phyloP scores from a whole-genome alignment of 1,284 basidiomycete genomes.

The Dichomitus squalens region DNA sequence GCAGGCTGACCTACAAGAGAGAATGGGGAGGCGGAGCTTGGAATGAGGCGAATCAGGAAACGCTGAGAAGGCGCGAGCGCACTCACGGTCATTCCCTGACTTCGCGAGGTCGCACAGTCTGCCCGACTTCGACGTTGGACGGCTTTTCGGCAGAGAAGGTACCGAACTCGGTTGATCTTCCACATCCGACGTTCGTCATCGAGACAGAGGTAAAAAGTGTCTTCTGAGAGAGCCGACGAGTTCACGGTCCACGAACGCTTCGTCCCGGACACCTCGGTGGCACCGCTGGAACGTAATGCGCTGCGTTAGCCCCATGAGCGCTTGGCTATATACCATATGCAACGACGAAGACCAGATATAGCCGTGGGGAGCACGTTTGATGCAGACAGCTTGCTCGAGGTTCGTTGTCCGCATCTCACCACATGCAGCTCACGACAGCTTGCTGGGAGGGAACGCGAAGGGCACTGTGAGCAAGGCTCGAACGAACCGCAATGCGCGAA shows the following conservation, averaged over 20 bases:
- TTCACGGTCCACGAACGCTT: not conserved
- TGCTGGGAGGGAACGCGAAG: slow-evolving; percentile 14
- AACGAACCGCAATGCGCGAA: not conserved
- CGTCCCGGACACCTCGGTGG: not conserved
- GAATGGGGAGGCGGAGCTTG: not conserved
- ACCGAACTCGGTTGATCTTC: not conserved
- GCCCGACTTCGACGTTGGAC: not conserved
- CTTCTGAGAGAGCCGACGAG: not conserved
- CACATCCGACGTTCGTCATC: not conserved
- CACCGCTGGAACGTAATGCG: not conserved
- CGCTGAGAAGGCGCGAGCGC: not conserved
- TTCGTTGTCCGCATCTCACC: not conserved
- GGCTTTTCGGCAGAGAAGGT: not conserved
- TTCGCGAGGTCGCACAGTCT: not conserved
- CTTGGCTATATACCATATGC: not conserved
- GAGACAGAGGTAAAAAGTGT: not conserved
- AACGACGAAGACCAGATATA: not conserved
- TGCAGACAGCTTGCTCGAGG: not conserved
- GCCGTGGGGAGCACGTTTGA: not conserved
- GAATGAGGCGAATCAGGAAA: not conserved
- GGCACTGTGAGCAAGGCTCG: not conserved
- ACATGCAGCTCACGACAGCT: not conserved
- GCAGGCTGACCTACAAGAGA: not conserved
- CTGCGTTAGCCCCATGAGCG: not conserved
- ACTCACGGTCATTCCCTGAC: not conserved